Evolutionary conservation across 352 stramenopile genomes (phyloP).

Genomic region (Peronosclerospora sorghi): DNA sequence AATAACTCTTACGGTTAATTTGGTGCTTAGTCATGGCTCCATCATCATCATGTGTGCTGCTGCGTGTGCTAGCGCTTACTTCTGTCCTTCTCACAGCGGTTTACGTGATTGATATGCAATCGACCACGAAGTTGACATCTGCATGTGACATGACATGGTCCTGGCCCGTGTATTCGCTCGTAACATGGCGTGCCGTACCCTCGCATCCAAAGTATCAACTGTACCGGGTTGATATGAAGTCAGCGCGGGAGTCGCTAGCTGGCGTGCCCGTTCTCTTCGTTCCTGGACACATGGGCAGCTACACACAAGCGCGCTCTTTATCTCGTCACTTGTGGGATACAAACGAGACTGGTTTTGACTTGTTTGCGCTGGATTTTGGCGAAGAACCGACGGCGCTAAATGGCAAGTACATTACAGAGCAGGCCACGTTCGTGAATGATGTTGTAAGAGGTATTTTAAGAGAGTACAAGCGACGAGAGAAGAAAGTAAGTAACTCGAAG

Average conservation of each 20-base stretch:
- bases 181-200: conserved; percentile 22
- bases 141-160: conserved; percentile 82
- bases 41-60: conserved; percentile 14
- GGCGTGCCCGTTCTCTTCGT: conserved; percentile 77
- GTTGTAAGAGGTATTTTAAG: conserved; percentile 57
- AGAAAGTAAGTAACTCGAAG: conserved; percentile 9
- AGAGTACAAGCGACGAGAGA: conserved; percentile 57
- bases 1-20: not conserved
- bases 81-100: conserved; percentile 34
- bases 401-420: conserved; percentile 51
- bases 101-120: conserved; percentile 35
- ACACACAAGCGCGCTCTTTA: conserved; percentile 76
- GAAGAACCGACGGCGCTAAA: conserved; percentile 63
- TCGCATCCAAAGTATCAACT: conserved; percentile 59
- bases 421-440: conserved; percentile 69
- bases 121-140: conserved; percentile 19
- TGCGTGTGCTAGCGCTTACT: conserved; percentile 42
- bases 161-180: conserved; percentile 63
- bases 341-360: conserved; percentile 46
- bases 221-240: conserved; percentile 61
- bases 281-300: conserved; percentile 71
- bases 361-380: conserved; percentile 74
- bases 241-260: conserved; percentile 24
- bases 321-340: conserved; percentile 58
- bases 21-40: conserved; percentile 5